Evolutionary conservation across 2,329 filamentous ascomycete species (phyloP), one percentile per base, ranked within the genome.

Genomic region (Falciphora oryzae): DNA sequence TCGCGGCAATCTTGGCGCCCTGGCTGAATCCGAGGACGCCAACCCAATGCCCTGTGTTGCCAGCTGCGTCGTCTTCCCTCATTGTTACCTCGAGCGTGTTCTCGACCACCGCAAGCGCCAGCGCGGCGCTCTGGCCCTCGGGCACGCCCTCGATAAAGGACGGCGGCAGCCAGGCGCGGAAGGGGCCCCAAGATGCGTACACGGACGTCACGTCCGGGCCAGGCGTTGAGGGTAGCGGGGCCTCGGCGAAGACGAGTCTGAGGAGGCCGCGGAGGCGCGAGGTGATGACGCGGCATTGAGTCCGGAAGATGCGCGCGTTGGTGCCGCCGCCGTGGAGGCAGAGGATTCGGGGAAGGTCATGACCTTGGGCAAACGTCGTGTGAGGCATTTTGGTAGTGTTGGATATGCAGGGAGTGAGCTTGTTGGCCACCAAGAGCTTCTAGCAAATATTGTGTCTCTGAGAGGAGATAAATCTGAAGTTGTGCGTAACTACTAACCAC

Each of bases 281-380:
- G 59, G 75, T 72, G 65, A 84, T 70, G 67, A 77, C 78, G 65
- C 89, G 89, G 67, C 85, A 85, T 77, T 93, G 90, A 8, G 82
- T 74, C 66, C 81, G 78, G 78, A 92, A 92, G 73, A 92, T 85
- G 35, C 81, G 73, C 27, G 82, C 87, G 70, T 89, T 92, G 67
- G 88, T 87, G 65, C 90, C 90, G 69, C 89, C 90, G 72, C 90
- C 90, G 74, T 93, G 90, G 22, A 93, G 84, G 76, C 89, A 92
- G 69, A 93, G 86, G 69, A 93, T 85, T 67, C 90, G 88, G 4
- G 89, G 89, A 27, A 82, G 78, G 38, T 18, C 16, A 4, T 7
- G 38, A 18, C 3, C 14, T 18, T 44, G 38, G 38, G 38, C 38
- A 18, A 18, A 18, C 18, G 38, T 18, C 4, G 38, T 18, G 38